Percentiles rank a stretch among this genome's conserved stretches.
phyloP scores from a whole-genome alignment of 345 rosid species.

The Camelina neglecta region DNA sequence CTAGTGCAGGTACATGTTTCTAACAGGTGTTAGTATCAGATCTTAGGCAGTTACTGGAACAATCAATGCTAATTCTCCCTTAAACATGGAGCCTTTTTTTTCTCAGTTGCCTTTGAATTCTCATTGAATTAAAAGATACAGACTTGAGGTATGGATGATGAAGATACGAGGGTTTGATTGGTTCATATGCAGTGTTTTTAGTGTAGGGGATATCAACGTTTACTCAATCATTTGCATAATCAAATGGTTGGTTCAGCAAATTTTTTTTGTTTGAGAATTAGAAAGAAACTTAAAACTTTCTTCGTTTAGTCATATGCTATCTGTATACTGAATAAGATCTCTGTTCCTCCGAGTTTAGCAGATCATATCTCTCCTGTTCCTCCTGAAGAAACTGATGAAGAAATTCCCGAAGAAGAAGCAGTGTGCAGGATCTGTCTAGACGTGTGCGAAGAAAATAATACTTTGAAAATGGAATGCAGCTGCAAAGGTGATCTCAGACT shows the following conservation, averaged over 20 bases:
- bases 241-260: background rate
- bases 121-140: constrained; percentile 14
- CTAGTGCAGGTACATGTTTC: constrained; percentile 57
- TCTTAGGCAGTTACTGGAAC: constrained; percentile 2
- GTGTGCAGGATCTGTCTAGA: constrained; percentile 92
- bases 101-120: background rate
- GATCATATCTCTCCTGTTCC: constrained; percentile 67
- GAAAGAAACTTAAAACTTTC: constrained; percentile 7
- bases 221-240: background rate
- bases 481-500: constrained; percentile 96
- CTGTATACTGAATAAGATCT: constrained; percentile 1
- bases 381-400: constrained; percentile 69
- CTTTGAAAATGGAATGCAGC: constrained; percentile 96
- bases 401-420: constrained; percentile 97
- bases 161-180: background rate
- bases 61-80: background rate
- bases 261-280: background rate
- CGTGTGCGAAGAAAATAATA: constrained; percentile 80
- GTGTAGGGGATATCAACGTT: background rate
- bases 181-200: background rate
- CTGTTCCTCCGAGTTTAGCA: constrained; percentile 41
- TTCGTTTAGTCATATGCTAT: background rate
- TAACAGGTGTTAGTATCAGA: background rate
- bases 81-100: background rate
- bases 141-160: background rate